Evolutionary conservation across 1,139 yeast genomes (phyloP), one percentile per base, ranked within the genome.

Genomic region (Meyerozyma sp.): DNA sequence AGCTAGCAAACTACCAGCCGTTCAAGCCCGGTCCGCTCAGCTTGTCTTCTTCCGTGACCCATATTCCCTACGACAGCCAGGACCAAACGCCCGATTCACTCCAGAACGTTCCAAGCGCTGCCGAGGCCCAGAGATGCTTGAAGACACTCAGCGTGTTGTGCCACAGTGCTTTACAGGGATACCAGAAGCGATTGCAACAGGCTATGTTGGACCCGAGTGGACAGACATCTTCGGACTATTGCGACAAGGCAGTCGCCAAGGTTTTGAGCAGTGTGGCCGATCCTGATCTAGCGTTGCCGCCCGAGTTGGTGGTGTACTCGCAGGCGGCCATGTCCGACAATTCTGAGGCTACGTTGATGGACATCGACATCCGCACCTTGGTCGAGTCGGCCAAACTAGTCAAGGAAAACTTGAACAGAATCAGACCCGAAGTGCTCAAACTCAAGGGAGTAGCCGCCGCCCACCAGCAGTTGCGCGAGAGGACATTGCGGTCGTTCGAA

Each of bases 331-430:
- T 34, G 4, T 20, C 25, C n/a, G 37, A 34, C 1, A n/a, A 34
- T 7, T 18, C 25, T 3, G 63, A 59, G 48, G 73, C 75, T 0
- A 52, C 66, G 0, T 57, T 73, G 41, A 64, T 72, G 4, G 78
- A 73, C 49, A 68, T 71, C 54, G 78, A 73, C 48, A 58, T 73
- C n/a, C 60, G 59, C 39, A 62, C 63, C 58, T 50, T 68, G 8
- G 61, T 69, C 39, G 43, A 55, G 6, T 48, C 66, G 5, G 49
- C 59, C 37, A 46, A 61, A 40, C 49, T 50, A 37, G 39, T 61
- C 44, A 51, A 62, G 47, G 40, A 48, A 32, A 54, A 58, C 13
- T 48, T 70, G 42, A 51, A 48, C 16, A 64, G 42, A 58, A 52
- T 68, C 41, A 77, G 48, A 41, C 49, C 59, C 1, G 44, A 51